Percentiles rank a stretch among this genome's conserved stretches.
phyloP scores from a whole-genome alignment of 2,329 filamentous ascomycete genomes.

The Alternaria consortialis region DNA sequence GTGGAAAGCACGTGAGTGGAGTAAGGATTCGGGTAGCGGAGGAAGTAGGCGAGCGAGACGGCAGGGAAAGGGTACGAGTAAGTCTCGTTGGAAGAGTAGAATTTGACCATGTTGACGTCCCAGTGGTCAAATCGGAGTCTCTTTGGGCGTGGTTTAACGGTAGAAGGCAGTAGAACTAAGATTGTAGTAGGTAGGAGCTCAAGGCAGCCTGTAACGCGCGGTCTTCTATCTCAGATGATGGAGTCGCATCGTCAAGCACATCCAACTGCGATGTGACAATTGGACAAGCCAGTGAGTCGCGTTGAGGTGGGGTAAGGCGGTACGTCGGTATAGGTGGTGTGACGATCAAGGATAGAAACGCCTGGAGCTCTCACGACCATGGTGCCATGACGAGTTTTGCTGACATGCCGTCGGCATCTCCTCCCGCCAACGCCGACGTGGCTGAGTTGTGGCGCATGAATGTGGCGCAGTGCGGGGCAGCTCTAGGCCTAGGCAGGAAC shows the following conservation, averaged over 20 bases:
- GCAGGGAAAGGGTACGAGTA: slow-evolving; percentile 85
- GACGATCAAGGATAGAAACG: slow-evolving; percentile 22
- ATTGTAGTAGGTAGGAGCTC: slow-evolving; percentile 22
- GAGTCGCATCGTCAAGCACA: slow-evolving; percentile 41
- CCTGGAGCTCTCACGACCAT: slow-evolving; percentile 32
- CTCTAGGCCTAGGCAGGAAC: slow-evolving; percentile 5
- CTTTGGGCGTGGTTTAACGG: slow-evolving; percentile 1
- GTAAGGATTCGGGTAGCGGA: slow-evolving; percentile 88
- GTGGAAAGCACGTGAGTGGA: slow-evolving; percentile 82
- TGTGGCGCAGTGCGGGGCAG: slow-evolving; percentile 26
- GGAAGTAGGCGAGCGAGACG: slow-evolving; percentile 88
- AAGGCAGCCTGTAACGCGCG: slow-evolving; percentile 31
- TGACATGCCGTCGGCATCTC: slow-evolving; percentile 8
- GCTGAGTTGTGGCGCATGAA: slow-evolving; percentile 18
- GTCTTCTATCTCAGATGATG: slow-evolving; percentile 32
- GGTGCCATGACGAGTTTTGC: slow-evolving; percentile 43
- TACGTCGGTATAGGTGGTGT: slow-evolving; percentile 26
- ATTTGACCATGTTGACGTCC: slow-evolving; percentile 58
- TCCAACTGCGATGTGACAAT: slow-evolving; percentile 30
- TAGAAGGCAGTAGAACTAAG: neutral
- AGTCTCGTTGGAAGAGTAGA: slow-evolving; percentile 67
- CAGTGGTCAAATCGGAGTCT: neutral
- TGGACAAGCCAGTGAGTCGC: slow-evolving; percentile 18
- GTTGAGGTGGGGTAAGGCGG: slow-evolving; percentile 12
- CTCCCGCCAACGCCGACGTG: slow-evolving; percentile 19